These are phyloP conservation scores for Fusarium concolor DNA, from an alignment of 2,329 filamentous ascomycete genomes.

Conservation along the genomic window DNA sequence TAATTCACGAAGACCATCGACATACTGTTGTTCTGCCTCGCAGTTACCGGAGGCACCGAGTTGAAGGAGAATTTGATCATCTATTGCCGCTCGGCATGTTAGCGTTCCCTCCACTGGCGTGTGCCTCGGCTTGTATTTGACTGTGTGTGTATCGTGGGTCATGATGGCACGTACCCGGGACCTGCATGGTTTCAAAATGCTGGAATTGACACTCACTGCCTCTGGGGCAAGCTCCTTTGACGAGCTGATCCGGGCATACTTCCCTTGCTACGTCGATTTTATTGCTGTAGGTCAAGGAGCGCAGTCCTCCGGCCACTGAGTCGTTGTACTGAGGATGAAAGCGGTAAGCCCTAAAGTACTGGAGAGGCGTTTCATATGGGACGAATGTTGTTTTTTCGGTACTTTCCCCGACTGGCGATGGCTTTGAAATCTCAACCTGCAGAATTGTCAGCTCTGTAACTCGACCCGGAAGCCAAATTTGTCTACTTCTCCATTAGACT, in stretches of 20 bases:
- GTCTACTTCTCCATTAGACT: constrained; percentile 58
- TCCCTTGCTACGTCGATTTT: constrained; percentile 81
- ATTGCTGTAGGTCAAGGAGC: constrained; percentile 94
- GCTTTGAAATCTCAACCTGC: constrained; percentile 33
- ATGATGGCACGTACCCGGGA: constrained; percentile 52
- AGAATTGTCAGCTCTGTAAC: constrained; percentile 33
- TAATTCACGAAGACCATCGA: constrained; percentile 69
- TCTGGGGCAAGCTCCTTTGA: constrained; percentile 75
- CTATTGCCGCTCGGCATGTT: constrained; percentile 63
- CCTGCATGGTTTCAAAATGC: constrained; percentile 71
- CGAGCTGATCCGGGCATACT: constrained; percentile 81
- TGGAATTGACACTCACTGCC: constrained; percentile 79
- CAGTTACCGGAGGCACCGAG: constrained; percentile 75
- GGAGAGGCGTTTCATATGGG: constrained; percentile 86
- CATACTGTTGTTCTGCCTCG: constrained; percentile 72
- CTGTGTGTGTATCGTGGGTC: constrained; percentile 27
- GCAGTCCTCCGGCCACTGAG: constrained; percentile 79
- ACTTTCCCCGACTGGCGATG: constrained; percentile 4
- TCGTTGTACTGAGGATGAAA: constrained; percentile 84
- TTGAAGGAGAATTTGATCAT: constrained; percentile 78
- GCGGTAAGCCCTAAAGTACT: constrained; percentile 86
- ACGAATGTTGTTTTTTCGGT: constrained; percentile 45
- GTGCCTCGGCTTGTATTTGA: constrained; percentile 35
- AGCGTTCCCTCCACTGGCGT: constrained; percentile 57
- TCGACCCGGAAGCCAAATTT: constrained; percentile 42